Evolutionary conservation across 345 rosid species (phyloP).

Genomic region (Citropsis articulata): DNA sequence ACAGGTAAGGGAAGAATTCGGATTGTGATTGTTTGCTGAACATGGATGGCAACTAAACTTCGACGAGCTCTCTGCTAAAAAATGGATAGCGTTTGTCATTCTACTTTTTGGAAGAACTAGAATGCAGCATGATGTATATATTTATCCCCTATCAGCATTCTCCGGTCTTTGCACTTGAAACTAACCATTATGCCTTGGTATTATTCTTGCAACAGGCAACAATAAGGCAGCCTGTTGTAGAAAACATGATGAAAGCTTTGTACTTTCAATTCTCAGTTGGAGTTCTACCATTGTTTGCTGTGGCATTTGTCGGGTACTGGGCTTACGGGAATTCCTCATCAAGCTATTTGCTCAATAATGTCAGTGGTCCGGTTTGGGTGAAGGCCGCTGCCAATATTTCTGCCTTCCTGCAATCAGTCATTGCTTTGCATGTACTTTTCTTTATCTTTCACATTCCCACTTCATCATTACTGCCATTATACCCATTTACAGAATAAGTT

Average conservation of each 20-base stretch:
- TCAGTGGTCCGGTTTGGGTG: constrained; percentile 77
- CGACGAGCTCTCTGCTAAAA: not conserved
- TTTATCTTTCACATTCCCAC: not conserved
- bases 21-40: not conserved
- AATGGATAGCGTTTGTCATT: not conserved
- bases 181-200: not conserved
- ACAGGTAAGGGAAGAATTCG: constrained; percentile 36
- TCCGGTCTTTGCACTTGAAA: not conserved
- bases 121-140: not conserved
- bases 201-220: constrained; percentile 56
- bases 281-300: constrained; percentile 65
- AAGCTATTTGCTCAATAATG: constrained; percentile 64
- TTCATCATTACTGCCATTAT: not conserved
- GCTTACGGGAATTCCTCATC: constrained; percentile 86
- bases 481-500: not conserved
- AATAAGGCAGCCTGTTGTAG: constrained; percentile 69
- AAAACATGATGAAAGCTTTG: constrained; percentile 81
- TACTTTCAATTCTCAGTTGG: constrained; percentile 82
- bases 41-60: not conserved
- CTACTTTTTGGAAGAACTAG: not conserved
- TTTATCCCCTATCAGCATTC: not conserved
- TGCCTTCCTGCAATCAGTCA: constrained; percentile 82
- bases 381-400: constrained; percentile 72
- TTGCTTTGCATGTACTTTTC: constrained; percentile 67
- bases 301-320: constrained; percentile 84